Conservation (phyloP, 148 eudicot genomes). For the Nepenthes gracilis region DNA sequence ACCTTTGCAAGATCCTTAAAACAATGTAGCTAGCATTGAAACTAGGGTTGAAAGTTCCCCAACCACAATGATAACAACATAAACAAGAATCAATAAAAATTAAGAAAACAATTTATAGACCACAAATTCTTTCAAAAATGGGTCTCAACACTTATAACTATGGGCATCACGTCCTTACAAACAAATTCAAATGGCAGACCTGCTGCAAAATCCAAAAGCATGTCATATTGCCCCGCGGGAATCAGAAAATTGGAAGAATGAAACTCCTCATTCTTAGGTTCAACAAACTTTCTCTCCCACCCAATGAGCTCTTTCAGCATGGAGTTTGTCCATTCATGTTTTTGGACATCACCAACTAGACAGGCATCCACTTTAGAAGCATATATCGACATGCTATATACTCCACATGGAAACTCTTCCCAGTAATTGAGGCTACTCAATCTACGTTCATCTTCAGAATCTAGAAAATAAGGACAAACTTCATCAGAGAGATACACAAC, state of each 20-base stretch:
- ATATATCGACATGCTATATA: constrained; percentile 48
- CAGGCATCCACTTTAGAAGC: constrained; percentile 27
- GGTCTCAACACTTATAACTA: background rate
- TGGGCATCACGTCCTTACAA: background rate
- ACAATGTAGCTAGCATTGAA: background rate
- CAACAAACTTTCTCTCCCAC: constrained; percentile 69
- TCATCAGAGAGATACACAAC: background rate
- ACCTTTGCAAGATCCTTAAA: background rate
- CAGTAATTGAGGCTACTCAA: constrained; percentile 40
- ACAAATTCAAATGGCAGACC: constrained; percentile 11
- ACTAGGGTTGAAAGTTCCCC: too few species aligned
- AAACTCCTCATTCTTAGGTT: constrained; percentile 38
- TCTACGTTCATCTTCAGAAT: constrained; percentile 32
- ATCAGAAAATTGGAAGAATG: constrained; percentile 9
- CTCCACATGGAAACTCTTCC: constrained; percentile 96
- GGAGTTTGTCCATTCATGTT: constrained; percentile 64
- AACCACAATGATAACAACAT: too few species aligned
- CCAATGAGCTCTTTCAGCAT: constrained; percentile 44
- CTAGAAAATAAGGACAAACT: constrained; percentile 17
- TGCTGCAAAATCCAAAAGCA: constrained; percentile 9
- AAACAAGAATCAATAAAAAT: too few species aligned
- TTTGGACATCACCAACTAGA: constrained; percentile 41
- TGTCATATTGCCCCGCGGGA: constrained; percentile 11
- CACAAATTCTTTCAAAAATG: background rate
- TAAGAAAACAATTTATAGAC: too few species aligned